Evolutionary conservation across 352 stramenopile genomes (phyloP), one percentile per base, ranked within the genome.

Genomic region (Pythium plurisporium): DNA sequence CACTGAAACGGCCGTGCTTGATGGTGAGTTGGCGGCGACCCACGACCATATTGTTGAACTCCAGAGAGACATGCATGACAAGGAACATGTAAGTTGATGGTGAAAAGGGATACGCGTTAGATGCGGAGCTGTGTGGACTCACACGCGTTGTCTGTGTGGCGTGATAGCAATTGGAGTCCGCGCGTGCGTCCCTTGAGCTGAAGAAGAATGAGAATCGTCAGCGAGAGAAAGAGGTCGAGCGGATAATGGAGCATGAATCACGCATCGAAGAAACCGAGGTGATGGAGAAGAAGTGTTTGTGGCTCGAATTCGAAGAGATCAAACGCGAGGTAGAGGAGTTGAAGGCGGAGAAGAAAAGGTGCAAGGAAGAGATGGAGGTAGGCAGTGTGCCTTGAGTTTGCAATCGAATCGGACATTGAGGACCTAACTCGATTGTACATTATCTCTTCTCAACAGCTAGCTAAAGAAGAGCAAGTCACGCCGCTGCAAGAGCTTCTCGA

Each of bases 221-320:
- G 54, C 77, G 82, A n/a, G 61, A 95, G 53, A 88, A 86, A 27
- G 86, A 95, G 44, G 86, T 94, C 25, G 81, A 95, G 46, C 76
- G 83, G 5, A 89, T 95, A 54, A 70, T 87, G 19, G 78, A 92
- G 47, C 84, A 95, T 49, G 82, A 95, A 67, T 67, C 69, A 15
- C 82, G 79, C 2, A 86, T 88, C 44, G 58, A 89, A 67, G 83
- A 93, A 78, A 93, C 83, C 11, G 67, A 72, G 10, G 57, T 92
- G 45, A 91, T 95, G 78, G 76, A 95, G 68, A 91, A 92, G 51
- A 94, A 94, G 37, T 87, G 82, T 23, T 36, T 93, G 30, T 95
- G 84, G 86, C 77, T 95, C 25, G 69, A 91, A 50, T 91, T 92
- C 53, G 79, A 94, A 48, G 73, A 93, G 27, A 74, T 75, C 27